phyloP scores from a whole-genome alignment of 441 rosid species.

The Euphorbia celastroides region DNA sequence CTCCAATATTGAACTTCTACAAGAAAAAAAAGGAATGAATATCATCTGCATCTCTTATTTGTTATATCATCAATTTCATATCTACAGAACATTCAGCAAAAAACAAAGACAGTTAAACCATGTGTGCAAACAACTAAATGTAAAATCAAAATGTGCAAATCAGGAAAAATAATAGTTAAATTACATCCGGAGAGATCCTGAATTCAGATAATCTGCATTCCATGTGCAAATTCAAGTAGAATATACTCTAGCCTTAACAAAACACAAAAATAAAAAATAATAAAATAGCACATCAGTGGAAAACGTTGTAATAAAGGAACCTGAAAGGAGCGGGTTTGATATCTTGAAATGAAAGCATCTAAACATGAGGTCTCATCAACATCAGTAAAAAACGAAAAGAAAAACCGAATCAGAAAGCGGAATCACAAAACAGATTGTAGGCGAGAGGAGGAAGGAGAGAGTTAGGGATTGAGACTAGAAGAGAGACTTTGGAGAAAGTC shows the following conservation, averaged over 20 bases:
- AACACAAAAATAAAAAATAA: neutral
- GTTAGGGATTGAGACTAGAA: no score
- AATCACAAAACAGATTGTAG: no score
- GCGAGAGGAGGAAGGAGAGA: no score
- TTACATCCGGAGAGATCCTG: neutral
- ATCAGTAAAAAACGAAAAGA: no score
- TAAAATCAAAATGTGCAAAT: neutral
- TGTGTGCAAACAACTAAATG: neutral
- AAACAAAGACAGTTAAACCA: neutral
- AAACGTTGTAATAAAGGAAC: constrained; percentile 24
- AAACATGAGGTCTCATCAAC: no score
- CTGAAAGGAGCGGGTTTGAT: constrained; percentile 83
- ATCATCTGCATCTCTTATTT: neutral
- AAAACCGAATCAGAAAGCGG: no score
- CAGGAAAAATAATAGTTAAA: neutral
- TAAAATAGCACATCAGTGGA: neutral
- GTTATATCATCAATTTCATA: neutral
- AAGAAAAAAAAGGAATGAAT: neutral
- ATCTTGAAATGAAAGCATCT: constrained; percentile 85
- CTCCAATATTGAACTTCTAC: neutral
- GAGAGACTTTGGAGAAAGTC: no score
- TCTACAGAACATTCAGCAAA: neutral
- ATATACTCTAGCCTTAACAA: neutral
- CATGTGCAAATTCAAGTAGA: no score
- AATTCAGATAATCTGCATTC: neutral